These are phyloP conservation scores for Deinandra increscens DNA, from an alignment of 129 eudicot species.

Conservation along the genomic window DNA sequence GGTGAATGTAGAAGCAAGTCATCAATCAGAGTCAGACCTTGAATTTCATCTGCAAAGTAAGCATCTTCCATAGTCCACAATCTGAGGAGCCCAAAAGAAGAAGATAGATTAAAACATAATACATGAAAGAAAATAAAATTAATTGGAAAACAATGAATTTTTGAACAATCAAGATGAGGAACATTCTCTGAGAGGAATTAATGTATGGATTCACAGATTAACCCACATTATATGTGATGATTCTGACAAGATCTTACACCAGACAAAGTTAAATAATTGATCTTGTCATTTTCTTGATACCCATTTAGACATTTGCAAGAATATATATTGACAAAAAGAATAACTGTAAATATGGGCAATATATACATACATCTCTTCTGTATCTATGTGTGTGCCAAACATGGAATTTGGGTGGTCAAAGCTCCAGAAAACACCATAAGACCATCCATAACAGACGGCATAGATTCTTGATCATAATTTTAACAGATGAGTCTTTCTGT, in stretches of 20 bases:
- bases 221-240: conserved; percentile 36
- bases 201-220: conserved; percentile 32
- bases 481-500: conserved; percentile 41
- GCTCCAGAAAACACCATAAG: conserved; percentile 91
- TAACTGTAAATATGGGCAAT: not conserved
- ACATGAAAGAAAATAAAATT: not conserved
- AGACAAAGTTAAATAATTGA: not conserved
- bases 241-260: conserved; percentile 29
- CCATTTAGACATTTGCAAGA: too few relatives aligned
- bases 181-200: conserved; percentile 30
- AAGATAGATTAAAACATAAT: not conserved
- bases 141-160: conserved; percentile 1
- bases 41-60: conserved; percentile 58
- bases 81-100: conserved; percentile 36
- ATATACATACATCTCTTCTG: not conserved
- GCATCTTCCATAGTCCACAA: conserved; percentile 75
- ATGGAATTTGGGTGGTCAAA: conserved; percentile 69
- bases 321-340: not conserved
- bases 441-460: conserved; percentile 79
- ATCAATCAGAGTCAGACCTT: conserved; percentile 47
- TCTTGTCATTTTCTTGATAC: conserved; percentile 30
- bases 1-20: conserved; percentile 70
- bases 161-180: conserved; percentile 28
- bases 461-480: conserved; percentile 52
- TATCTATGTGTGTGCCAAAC: conserved; percentile 34